Conservation (phyloP, 495 filamentous ascomycete species). For the Talaromyces borbonicus region DNA sequence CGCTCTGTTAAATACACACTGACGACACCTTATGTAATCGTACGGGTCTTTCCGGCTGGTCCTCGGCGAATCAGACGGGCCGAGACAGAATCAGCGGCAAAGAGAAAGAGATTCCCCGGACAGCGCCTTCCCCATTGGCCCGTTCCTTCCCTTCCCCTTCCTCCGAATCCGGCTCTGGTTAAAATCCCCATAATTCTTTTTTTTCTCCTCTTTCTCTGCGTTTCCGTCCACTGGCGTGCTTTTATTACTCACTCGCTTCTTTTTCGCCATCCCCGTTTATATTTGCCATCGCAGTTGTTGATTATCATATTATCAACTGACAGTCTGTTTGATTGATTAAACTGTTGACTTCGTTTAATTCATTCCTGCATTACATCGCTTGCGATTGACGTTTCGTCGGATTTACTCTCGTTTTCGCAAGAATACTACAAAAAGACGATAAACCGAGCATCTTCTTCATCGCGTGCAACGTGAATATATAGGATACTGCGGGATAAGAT, state of each 20-base stretch:
- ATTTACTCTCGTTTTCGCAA: background rate
- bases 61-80: slow-evolving; percentile 3
- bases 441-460: no score
- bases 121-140: background rate
- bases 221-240: background rate
- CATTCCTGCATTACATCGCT: no score
- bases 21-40: no score
- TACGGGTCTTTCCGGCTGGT: background rate
- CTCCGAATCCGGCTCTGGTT: background rate
- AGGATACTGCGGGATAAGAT: slow-evolving; percentile 9
- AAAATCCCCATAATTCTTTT: slow-evolving; percentile 1
- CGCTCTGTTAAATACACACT: background rate
- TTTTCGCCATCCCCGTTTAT: background rate
- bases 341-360: no score
- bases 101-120: background rate
- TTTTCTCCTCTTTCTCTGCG: background rate
- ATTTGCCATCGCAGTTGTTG: background rate
- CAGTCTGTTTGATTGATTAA: no score
- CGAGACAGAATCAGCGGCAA: background rate
- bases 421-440: background rate
- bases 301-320: no score
- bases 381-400: no score
- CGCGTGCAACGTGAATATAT: no score
- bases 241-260: background rate
- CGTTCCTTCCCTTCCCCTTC: slow-evolving; percentile 1